Evolutionary conservation across 768 basidiomycete genomes (phyloP).

Genomic region (Nidularia sp.): DNA sequence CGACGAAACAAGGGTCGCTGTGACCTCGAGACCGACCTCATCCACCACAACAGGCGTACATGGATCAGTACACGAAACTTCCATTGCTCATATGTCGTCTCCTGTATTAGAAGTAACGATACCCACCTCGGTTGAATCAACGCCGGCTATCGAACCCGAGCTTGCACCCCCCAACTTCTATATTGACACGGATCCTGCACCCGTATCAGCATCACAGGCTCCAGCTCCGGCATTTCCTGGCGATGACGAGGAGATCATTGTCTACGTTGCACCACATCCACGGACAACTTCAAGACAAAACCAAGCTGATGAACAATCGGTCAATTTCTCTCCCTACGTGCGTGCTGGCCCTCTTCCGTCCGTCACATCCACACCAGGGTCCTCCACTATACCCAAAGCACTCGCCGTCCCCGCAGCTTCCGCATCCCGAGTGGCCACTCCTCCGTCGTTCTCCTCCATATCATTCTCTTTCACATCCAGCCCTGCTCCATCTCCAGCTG

Average conservation of each 20-base stretch:
- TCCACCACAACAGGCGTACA: no score
- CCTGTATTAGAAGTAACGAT: no score
- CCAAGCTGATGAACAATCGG: conserved; percentile 3
- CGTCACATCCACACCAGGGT: no score
- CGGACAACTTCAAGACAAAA: conserved; percentile 20
- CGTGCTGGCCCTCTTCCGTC: no score
- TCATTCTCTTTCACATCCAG: conserved; percentile 29
- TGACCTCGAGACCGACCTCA: no score
- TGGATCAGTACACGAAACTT: no score
- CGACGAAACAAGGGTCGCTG: no score
- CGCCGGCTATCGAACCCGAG: not conserved
- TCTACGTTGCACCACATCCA: conserved; percentile 76
- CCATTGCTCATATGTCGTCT: no score
- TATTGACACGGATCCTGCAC: conserved; percentile 36
- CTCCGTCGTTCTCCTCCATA: conserved; percentile 16
- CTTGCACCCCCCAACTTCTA: conserved; percentile 21
- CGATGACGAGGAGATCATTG: conserved; percentile 66
- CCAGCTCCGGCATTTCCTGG: conserved; percentile 8
- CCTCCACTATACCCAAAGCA: no score
- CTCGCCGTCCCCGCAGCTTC: conserved; percentile 8
- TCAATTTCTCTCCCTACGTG: conserved; percentile 16
- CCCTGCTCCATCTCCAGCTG: conserved; percentile 1
- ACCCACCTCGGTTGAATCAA: conserved; percentile 2
- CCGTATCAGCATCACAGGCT: conserved; percentile 7
- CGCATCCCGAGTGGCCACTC: not conserved